phyloP scores from a whole-genome alignment of 2,329 filamentous ascomycete species.

The Ophiostoma quercus region DNA sequence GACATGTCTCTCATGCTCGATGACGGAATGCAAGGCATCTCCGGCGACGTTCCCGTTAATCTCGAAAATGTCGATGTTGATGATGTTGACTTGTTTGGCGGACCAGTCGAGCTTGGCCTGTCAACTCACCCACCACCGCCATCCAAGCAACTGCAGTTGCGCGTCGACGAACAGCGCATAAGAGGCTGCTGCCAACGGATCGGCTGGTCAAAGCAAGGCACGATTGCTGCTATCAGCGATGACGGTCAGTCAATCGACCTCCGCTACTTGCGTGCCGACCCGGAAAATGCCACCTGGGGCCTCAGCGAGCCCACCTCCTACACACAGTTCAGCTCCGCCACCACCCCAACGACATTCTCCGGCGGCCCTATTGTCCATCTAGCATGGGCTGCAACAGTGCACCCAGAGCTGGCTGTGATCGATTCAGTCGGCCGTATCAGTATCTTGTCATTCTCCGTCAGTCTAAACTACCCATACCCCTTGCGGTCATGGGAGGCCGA shows the following conservation, averaged over 20 bases:
- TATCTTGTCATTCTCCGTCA: constrained; percentile 65
- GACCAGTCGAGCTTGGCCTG: constrained; percentile 44
- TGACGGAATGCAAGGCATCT: constrained; percentile 38
- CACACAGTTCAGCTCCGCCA: constrained; percentile 53
- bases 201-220: constrained; percentile 82
- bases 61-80: constrained; percentile 61
- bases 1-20: constrained; percentile 24
- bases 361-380: constrained; percentile 70
- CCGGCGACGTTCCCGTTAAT: constrained; percentile 46
- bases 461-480: constrained; percentile 65
- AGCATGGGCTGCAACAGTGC: constrained; percentile 66
- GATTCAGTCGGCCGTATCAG: constrained; percentile 73
- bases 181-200: constrained; percentile 79
- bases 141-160: constrained; percentile 63
- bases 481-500: constrained; percentile 62
- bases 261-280: constrained; percentile 64
- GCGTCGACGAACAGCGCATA: constrained; percentile 69
- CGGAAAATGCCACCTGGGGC: constrained; percentile 66
- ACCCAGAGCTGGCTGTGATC: constrained; percentile 75
- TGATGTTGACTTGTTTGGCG: constrained; percentile 50
- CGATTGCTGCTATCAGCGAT: constrained; percentile 72
- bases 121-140: constrained; percentile 43
- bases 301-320: constrained; percentile 67
- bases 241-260: constrained; percentile 68
- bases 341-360: constrained; percentile 38